phyloP scores from a whole-genome alignment of 2,329 filamentous ascomycete genomes.

The Aureobasidium vineae region DNA sequence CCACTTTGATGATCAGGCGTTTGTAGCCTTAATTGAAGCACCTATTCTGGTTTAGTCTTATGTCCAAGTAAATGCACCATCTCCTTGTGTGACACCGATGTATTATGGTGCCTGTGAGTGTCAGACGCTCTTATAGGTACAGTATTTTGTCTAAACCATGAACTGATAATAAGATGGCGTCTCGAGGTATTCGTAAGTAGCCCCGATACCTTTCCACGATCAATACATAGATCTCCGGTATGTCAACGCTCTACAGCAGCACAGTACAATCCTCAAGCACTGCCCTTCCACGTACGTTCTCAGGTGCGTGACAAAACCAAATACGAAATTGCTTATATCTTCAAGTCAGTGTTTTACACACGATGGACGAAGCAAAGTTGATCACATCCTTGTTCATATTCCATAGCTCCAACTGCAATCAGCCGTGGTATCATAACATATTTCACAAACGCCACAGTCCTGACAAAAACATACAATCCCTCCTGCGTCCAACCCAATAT shows the following conservation, averaged over 20 bases:
- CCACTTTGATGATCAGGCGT: not conserved
- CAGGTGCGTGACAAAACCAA: no score
- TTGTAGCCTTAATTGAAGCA: slow-evolving; percentile 1
- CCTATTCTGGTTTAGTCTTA: not conserved
- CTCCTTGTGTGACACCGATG: not conserved
- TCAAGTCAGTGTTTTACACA: not conserved
- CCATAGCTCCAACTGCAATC: slow-evolving; percentile 5
- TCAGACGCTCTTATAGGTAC: not conserved
- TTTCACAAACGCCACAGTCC: not conserved
- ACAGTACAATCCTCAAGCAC: not conserved
- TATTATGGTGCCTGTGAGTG: not conserved
- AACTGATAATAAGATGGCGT: no score
- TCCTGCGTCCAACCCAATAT: not conserved
- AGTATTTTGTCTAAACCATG: no score
- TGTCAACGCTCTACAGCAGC: not conserved
- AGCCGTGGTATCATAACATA: slow-evolving; percentile 23
- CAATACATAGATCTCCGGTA: not conserved
- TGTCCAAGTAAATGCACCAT: not conserved
- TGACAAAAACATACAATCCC: not conserved
- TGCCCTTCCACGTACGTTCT: not conserved
- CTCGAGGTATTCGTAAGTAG: no score
- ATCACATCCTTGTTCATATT: slow-evolving; percentile 1
- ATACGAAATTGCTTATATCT: no score
- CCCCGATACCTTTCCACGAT: not conserved
- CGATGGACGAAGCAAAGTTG: not conserved